phyloP scores from a whole-genome alignment of 345 rosid species.

The Eutrema heterophyllum region DNA sequence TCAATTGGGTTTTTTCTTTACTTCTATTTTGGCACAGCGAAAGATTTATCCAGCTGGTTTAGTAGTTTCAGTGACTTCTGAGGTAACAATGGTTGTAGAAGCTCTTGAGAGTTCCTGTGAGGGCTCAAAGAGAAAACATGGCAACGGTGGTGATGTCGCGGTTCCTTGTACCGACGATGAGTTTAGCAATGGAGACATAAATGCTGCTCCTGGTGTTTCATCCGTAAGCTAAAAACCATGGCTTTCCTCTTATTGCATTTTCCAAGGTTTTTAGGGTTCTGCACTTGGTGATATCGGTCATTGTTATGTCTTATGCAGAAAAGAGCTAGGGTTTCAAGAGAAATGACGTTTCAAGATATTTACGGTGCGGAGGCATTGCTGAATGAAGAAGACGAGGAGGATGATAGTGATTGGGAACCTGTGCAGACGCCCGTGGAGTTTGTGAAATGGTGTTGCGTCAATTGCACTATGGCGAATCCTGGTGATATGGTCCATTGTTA shows the following conservation, averaged over 20 bases:
- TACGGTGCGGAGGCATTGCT: slow-evolving; percentile 42
- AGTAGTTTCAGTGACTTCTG: slow-evolving; percentile 19
- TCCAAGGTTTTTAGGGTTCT: background rate
- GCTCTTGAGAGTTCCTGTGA: slow-evolving; percentile 35
- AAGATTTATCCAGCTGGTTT: slow-evolving; percentile 7
- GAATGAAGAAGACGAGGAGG: slow-evolving; percentile 74
- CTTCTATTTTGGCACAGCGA: background rate
- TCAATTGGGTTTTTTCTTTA: background rate
- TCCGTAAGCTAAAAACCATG: slow-evolving; percentile 34
- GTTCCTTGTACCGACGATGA: slow-evolving; percentile 29
- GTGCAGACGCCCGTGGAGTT: slow-evolving; percentile 48
- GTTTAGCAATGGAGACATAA: slow-evolving; percentile 31
- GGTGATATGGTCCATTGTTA: slow-evolving; percentile 57
- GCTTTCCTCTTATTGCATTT: background rate
- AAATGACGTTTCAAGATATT: slow-evolving; percentile 71
- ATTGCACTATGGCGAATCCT: slow-evolving; percentile 86
- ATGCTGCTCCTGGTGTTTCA: slow-evolving; percentile 28
- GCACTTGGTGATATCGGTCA: background rate
- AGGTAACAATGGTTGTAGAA: slow-evolving; percentile 54
- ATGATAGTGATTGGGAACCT: slow-evolving; percentile 97
- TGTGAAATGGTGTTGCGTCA: slow-evolving; percentile 79
- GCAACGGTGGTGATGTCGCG: slow-evolving; percentile 34
- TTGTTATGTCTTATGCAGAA: slow-evolving; percentile 33
- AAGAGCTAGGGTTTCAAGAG: slow-evolving; percentile 44
- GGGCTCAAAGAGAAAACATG: slow-evolving; percentile 40